These are phyloP conservation scores for Teratosphaeria nubilosa DNA, from an alignment of 2,329 filamentous ascomycete genomes.

Conservation along the genomic window DNA sequence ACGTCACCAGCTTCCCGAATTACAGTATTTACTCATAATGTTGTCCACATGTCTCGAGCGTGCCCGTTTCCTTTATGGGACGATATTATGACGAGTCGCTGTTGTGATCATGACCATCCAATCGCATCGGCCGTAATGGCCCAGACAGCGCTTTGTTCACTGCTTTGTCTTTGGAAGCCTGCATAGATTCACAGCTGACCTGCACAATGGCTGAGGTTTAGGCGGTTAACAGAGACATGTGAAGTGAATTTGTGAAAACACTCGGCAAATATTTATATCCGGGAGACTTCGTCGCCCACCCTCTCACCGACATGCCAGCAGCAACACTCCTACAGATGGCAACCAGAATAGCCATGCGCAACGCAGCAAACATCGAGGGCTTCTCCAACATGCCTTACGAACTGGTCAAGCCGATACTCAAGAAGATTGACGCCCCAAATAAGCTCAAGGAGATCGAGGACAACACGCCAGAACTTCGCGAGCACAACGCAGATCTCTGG, in stretches of 20 bases:
- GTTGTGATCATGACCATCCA: neutral
- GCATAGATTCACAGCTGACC: neutral
- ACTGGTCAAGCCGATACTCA: constrained; percentile 56
- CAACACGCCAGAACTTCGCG: constrained; percentile 65
- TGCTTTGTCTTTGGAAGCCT: neutral
- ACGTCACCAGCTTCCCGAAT: neutral
- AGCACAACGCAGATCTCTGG: constrained; percentile 66
- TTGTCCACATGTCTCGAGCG: neutral
- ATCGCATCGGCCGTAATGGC: neutral
- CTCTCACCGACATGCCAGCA: constrained; percentile 18
- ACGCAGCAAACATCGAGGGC: constrained; percentile 46
- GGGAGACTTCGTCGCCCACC: neutral
- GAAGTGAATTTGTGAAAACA: neutral
- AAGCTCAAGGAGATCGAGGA: constrained; percentile 65
- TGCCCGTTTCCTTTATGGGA: neutral
- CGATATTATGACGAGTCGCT: neutral
- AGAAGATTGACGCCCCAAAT: constrained; percentile 58
- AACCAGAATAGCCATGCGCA: constrained; percentile 30
- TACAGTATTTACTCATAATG: neutral
- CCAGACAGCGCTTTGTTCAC: neutral
- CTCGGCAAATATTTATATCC: neutral
- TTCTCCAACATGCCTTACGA: constrained; percentile 62
- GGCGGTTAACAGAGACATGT: neutral
- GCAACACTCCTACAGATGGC: constrained; percentile 31
- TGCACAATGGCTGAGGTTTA: neutral